phyloP scores from a whole-genome alignment of 768 basidiomycete species.

The Fistulinella prunicolor region DNA sequence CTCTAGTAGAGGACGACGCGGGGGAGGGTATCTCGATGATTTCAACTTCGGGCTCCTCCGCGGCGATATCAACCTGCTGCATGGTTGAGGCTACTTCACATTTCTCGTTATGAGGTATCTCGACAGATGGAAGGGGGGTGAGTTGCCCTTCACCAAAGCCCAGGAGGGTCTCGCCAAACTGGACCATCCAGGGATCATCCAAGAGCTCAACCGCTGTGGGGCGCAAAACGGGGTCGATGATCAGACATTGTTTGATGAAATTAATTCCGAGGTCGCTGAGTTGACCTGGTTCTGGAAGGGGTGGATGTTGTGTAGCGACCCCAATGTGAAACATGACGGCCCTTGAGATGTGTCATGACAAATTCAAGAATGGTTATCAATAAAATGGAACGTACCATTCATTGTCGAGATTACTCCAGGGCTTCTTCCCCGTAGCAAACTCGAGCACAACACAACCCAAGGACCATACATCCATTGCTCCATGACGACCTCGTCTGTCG shows the following conservation, averaged over 20 bases:
- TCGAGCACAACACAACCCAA: conserved; percentile 97
- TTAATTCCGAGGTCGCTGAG: conserved; percentile 86
- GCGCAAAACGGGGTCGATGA: conserved; percentile 77
- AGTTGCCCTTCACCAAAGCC: conserved; percentile 66
- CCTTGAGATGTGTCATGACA: conserved; percentile 44
- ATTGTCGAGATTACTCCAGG: conserved; percentile 98
- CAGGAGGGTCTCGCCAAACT: conserved; percentile 68
- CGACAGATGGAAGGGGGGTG: conserved; percentile 44
- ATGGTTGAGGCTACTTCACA: conserved; percentile 51
- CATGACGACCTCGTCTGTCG: conserved; percentile 80
- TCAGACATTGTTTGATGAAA: conserved; percentile 91
- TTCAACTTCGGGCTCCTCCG: conserved; percentile 57
- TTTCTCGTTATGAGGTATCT: conserved; percentile 46
- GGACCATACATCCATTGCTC: conserved; percentile 99
- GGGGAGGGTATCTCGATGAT: conserved; percentile 51
- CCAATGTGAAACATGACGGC: conserved; percentile 99
- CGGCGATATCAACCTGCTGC: conserved; percentile 53
- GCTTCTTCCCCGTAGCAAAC: conserved; percentile 93
- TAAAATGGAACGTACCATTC: conserved; percentile 70
- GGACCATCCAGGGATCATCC: conserved; percentile 87
- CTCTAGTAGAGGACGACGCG: conserved; percentile 41
- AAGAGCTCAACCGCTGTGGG: conserved; percentile 85
- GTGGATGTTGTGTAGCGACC: conserved; percentile 94
- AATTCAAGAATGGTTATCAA: not conserved
- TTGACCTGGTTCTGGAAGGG: conserved; percentile 87